Evolutionary conservation across 768 basidiomycete species (phyloP).

Genomic region (Tylopilus vinaceipallidus): DNA sequence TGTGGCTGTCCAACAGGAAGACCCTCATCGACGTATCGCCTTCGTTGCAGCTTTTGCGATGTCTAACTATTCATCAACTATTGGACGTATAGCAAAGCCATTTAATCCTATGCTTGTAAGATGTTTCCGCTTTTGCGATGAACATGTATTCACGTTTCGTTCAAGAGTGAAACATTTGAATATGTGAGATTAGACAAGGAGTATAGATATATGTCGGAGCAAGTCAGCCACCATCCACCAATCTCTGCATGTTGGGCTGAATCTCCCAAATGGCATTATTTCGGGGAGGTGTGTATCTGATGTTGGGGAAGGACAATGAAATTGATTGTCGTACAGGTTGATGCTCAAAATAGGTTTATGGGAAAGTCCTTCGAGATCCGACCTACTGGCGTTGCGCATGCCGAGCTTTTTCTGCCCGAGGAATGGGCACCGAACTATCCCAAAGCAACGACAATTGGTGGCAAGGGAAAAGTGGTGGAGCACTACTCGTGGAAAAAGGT

Average conservation of each 20-base stretch:
- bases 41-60: constrained; percentile 97
- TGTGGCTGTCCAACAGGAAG: constrained; percentile 71
- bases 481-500: constrained; percentile 98
- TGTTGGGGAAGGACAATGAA: not conserved
- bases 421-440: constrained; percentile 65
- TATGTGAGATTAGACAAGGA: constrained; percentile 84
- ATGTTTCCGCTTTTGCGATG: not conserved
- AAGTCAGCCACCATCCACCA: constrained; percentile 97
- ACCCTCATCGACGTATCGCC: constrained; percentile 80
- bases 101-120: constrained; percentile 91
- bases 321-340: constrained; percentile 53
- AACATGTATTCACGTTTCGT: not conserved
- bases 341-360: constrained; percentile 96
- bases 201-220: constrained; percentile 92
- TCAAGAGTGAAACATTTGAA: constrained; percentile 89
- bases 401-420: constrained; percentile 72
- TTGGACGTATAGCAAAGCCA: constrained; percentile 94
- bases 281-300: constrained; percentile 61
- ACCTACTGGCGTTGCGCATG: constrained; percentile 93
- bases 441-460: constrained; percentile 41
- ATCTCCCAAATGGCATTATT: constrained; percentile 86
- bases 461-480: constrained; percentile 65
- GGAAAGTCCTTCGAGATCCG: constrained; percentile 96
- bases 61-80: constrained; percentile 96
- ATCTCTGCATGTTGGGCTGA: constrained; percentile 97